phyloP scores from a whole-genome alignment of 257 asterid genomes.

The Scutellaria baicalensis region DNA sequence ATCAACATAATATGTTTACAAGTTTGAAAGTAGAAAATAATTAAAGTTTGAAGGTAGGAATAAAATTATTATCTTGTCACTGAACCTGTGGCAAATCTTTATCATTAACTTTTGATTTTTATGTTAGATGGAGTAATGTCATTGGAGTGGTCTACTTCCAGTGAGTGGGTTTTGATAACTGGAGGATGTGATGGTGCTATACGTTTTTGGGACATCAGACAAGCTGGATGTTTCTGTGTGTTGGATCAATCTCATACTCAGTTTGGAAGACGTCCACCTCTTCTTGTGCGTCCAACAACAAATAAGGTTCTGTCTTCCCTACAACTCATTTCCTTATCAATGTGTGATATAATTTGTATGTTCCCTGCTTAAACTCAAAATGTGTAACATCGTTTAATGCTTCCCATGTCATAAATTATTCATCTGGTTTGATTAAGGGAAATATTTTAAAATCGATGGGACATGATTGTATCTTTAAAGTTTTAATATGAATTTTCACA shows the following conservation, averaged over 20 bases:
- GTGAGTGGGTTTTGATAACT: conserved; percentile 89
- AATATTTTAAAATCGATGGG: background rate
- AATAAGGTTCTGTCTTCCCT: conserved; percentile 55
- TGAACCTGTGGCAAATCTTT: background rate
- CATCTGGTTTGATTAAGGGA: background rate
- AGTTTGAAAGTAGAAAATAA: background rate
- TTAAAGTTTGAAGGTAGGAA: background rate
- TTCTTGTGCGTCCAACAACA: conserved; percentile 41
- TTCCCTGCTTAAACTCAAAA: background rate
- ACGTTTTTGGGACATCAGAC: conserved; percentile 98
- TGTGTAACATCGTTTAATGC: background rate
- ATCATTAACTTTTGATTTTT: conserved; percentile 17
- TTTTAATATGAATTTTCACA: background rate
- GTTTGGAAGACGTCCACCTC: conserved; percentile 86
- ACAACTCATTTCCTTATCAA: background rate
- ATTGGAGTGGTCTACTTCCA: conserved; percentile 91
- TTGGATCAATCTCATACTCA: conserved; percentile 87
- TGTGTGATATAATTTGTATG: background rate
- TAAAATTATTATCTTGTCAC: background rate
- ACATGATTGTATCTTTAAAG: background rate
- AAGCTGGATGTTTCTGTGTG: conserved; percentile 92
- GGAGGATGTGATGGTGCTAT: conserved; percentile 99
- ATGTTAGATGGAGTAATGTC: conserved; percentile 93
- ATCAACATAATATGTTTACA: background rate
- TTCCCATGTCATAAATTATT: conserved; percentile 5